These are phyloP conservation scores for Boletus vermiculosoides DNA, from an alignment of 768 basidiomycete species.

Conservation along the genomic window DNA sequence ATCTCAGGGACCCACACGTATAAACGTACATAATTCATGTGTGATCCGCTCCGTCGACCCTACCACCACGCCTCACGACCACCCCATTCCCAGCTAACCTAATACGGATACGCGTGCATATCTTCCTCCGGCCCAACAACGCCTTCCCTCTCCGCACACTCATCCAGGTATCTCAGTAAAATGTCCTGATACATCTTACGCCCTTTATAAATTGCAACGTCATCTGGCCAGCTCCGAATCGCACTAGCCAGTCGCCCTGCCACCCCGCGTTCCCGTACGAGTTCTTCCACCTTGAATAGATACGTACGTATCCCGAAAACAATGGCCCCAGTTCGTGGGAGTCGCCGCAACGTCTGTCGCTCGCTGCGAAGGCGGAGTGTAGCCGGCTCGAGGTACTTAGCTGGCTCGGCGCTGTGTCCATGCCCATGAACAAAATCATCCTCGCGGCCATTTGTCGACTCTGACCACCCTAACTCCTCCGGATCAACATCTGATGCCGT, in stretches of 20 bases:
- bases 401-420: constrained; percentile 22
- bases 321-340: constrained; percentile 61
- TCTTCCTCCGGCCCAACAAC: constrained; percentile 2
- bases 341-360: constrained; percentile 63
- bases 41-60: background rate
- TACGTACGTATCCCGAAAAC: constrained; percentile 72
- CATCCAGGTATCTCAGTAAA: constrained; percentile 24
- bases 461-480: constrained; percentile 66
- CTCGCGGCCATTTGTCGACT: constrained; percentile 54
- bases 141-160: constrained; percentile 15
- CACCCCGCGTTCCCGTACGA: constrained; percentile 55
- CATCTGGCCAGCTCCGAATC: constrained; percentile 62
- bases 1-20: background rate
- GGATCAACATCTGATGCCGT: constrained; percentile 42
- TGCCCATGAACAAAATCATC: constrained; percentile 39
- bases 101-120: constrained; percentile 17
- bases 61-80: constrained; percentile 3
- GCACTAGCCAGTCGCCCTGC: constrained; percentile 63
- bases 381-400: constrained; percentile 32
- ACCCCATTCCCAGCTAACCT: constrained; percentile 9
- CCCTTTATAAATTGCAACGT: constrained; percentile 42
- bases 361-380: constrained; percentile 59
- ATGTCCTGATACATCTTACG: constrained; percentile 25
- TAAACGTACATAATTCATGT: background rate
- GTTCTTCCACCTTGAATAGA: constrained; percentile 49